Conservation (phyloP, 129 eudicot genomes). For the Flaveria bidentis region DNA sequence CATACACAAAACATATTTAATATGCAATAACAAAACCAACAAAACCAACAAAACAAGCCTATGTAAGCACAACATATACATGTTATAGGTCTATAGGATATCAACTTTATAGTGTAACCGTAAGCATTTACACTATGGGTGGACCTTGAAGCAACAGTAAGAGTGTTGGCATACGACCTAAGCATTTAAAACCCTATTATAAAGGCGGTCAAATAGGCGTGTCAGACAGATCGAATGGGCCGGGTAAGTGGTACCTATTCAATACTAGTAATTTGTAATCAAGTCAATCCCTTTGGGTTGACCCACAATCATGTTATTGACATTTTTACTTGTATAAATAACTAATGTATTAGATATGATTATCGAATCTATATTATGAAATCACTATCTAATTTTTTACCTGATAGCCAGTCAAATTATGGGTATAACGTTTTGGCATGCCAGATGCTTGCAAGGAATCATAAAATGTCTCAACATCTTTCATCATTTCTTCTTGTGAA, state of each 20-base stretch:
- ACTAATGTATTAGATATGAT: not conserved
- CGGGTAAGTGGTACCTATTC: not conserved
- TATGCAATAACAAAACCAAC: too few species aligned
- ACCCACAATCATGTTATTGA: not conserved
- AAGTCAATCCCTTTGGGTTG: not conserved
- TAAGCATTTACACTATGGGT: too few species aligned
- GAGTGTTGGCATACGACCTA: too few species aligned
- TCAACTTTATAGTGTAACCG: too few species aligned
- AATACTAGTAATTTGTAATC: not conserved
- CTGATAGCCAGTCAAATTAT: constrained; percentile 60
- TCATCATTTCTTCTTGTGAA: constrained; percentile 63
- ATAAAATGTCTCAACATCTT: constrained; percentile 72
- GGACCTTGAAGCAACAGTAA: too few species aligned
- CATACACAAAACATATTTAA: too few species aligned
- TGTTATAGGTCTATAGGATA: too few species aligned
- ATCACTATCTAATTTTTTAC: constrained; percentile 27
- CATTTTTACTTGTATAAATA: not conserved
- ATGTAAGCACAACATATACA: too few species aligned
- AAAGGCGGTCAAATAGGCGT: not conserved
- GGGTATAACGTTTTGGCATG: constrained; percentile 80
- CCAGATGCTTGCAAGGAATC: constrained; percentile 58
- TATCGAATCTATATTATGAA: not conserved
- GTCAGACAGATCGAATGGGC: not conserved
- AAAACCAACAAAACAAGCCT: too few species aligned
- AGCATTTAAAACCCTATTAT: not conserved